phyloP scores from a whole-genome alignment of 768 basidiomycete genomes.

The Nidula microcarpa region DNA sequence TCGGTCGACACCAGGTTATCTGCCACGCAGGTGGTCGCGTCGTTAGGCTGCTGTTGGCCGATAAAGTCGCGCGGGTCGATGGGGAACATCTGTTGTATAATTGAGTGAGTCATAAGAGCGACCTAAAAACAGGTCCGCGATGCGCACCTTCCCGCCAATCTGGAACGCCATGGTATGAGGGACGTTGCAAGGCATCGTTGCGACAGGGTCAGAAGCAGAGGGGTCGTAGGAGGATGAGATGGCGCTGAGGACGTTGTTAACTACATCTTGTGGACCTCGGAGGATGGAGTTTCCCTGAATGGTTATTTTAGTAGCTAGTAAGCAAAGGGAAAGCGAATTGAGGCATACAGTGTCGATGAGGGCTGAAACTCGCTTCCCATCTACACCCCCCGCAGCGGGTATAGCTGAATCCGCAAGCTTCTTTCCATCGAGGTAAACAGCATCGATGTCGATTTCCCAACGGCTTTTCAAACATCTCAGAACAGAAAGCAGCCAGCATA shows the following conservation, averaged over 20 bases:
- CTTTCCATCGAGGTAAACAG: slow-evolving; percentile 60
- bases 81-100: slow-evolving; percentile 43
- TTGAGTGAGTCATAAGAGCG: neutral
- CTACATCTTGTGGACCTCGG: slow-evolving; percentile 67
- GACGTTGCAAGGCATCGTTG: slow-evolving; percentile 44
- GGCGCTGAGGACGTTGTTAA: slow-evolving; percentile 39
- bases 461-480: slow-evolving; percentile 15
- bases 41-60: slow-evolving; percentile 26
- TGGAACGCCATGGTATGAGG: slow-evolving; percentile 58
- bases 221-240: slow-evolving; percentile 33
- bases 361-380: slow-evolving; percentile 42
- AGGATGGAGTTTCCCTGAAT: slow-evolving; percentile 67
- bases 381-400: slow-evolving; percentile 27
- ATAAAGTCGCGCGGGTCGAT: slow-evolving; percentile 73
- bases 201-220: slow-evolving; percentile 12
- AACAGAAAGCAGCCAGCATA: no score
- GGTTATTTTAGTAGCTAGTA: neutral
- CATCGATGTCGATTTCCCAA: slow-evolving; percentile 70
- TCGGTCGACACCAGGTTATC: slow-evolving; percentile 59
- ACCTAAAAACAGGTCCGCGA: neutral
- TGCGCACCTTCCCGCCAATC: slow-evolving; percentile 52
- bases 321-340: neutral
- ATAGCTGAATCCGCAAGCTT: slow-evolving; percentile 51
- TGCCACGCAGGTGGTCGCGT: slow-evolving; percentile 45
- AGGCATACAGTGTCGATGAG: slow-evolving; percentile 58